These are phyloP conservation scores for Glycine soja DNA, from an alignment of 306 rosid genomes.

Conservation along the genomic window DNA sequence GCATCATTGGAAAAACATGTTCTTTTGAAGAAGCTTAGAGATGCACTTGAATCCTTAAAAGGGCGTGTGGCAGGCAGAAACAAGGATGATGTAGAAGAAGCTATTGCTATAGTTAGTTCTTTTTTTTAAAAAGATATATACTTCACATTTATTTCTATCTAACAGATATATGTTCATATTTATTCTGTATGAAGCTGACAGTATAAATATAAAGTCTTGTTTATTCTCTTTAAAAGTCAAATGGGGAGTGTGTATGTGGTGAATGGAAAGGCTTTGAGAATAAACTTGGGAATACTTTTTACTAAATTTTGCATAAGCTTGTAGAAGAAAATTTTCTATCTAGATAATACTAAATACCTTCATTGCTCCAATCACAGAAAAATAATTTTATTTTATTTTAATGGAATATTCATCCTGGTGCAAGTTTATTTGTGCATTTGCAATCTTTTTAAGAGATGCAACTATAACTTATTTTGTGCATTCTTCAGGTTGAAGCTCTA, in stretches of 20 bases:
- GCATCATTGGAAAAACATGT: slow-evolving; percentile 95
- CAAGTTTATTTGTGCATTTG: background rate
- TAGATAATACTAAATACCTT: background rate
- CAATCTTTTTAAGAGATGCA: slow-evolving; percentile 32
- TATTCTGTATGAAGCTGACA: background rate
- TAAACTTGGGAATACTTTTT: slow-evolving; percentile 23
- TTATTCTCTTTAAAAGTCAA: slow-evolving; percentile 1
- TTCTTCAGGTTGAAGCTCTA: slow-evolving; percentile 72
- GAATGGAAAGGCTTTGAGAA: slow-evolving; percentile 6
- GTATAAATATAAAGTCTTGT: background rate
- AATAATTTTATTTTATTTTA: background rate
- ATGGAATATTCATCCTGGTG: background rate
- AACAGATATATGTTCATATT: slow-evolving; percentile 11
- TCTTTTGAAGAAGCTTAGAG: slow-evolving; percentile 92
- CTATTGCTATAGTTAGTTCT: slow-evolving; percentile 87
- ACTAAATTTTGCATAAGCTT: background rate
- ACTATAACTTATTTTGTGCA: slow-evolving; percentile 6
- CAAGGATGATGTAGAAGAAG: slow-evolving; percentile 94
- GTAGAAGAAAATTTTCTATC: background rate
- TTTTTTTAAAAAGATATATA: background rate
- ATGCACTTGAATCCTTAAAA: slow-evolving; percentile 87
- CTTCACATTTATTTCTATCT: slow-evolving; percentile 30
- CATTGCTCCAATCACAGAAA: background rate
- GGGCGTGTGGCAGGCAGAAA: slow-evolving; percentile 93
- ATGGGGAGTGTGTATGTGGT: background rate